These are phyloP conservation scores for Ogataea methylovora DNA, from an alignment of 805 yeast species.

Conservation along the genomic window DNA sequence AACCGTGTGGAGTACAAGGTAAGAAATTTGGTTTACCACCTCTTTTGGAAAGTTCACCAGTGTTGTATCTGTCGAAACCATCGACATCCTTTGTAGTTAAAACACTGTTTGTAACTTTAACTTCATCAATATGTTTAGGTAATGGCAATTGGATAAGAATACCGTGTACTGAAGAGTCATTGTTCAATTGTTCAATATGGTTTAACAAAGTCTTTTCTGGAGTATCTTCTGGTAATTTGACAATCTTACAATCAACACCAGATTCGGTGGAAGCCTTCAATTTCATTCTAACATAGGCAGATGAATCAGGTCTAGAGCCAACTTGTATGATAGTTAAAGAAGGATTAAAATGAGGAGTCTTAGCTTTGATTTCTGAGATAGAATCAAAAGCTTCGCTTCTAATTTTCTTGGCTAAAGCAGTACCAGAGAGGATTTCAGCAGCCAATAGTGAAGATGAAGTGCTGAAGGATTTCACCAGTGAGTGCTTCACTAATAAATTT, in stretches of 20 bases:
- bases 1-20: conserved; percentile 84
- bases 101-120: conserved; percentile 60
- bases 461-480: conserved; percentile 8
- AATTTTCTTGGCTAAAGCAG: conserved; percentile 34
- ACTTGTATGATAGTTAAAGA: conserved; percentile 66
- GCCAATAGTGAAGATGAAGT: conserved; percentile 9
- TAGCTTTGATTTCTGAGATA: conserved; percentile 31
- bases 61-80: conserved; percentile 73
- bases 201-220: conserved; percentile 49
- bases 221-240: conserved; percentile 49
- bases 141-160: conserved; percentile 71
- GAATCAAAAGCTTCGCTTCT: conserved; percentile 35
- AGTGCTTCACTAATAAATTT: too few species aligned
- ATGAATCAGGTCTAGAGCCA: conserved; percentile 70
- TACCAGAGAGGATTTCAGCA: conserved; percentile 37
- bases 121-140: conserved; percentile 64
- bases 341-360: conserved; percentile 53
- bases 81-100: conserved; percentile 68
- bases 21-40: conserved; percentile 64
- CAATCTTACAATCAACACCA: conserved; percentile 52
- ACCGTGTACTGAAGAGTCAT: conserved; percentile 58
- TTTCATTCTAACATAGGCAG: conserved; percentile 79
- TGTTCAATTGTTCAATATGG: conserved; percentile 49
- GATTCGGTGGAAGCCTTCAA: conserved; percentile 70
- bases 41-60: conserved; percentile 69